These are phyloP conservation scores for Populus tremula DNA, from an alignment of 345 rosid genomes.

Conservation along the genomic window DNA sequence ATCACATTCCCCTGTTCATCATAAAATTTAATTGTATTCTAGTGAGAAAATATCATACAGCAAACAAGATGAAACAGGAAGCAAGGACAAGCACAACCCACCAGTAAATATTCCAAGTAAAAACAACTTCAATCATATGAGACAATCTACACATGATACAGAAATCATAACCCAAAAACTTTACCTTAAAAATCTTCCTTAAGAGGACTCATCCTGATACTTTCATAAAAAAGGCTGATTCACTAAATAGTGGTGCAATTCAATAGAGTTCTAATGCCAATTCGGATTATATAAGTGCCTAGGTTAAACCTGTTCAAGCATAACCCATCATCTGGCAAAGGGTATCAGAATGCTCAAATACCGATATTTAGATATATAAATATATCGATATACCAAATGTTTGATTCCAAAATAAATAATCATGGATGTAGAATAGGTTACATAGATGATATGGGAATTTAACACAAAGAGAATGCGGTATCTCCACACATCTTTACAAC, in stretches of 20 bases:
- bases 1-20: slow-evolving; percentile 20
- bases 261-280: neutral
- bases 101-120: neutral
- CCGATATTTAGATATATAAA: neutral
- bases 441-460: neutral
- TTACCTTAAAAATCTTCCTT: neutral
- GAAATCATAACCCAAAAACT: neutral
- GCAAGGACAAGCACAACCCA: neutral
- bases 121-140: neutral
- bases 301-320: neutral
- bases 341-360: neutral
- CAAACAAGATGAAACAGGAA: neutral
- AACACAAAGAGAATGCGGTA: neutral
- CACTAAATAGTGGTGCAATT: neutral
- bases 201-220: neutral
- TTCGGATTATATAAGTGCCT: neutral
- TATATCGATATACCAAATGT: neutral
- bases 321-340: neutral
- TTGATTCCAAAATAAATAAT: neutral
- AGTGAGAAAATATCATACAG: neutral
- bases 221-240: neutral
- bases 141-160: neutral
- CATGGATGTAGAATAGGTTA: neutral
- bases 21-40: neutral
- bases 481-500: neutral